A percentile compares a stretch with the other conserved stretches of the same genome.
These are phyloP conservation scores for Ochromonas danica DNA, from an alignment of 108 stramenopile species.

Conservation along the genomic window DNA sequence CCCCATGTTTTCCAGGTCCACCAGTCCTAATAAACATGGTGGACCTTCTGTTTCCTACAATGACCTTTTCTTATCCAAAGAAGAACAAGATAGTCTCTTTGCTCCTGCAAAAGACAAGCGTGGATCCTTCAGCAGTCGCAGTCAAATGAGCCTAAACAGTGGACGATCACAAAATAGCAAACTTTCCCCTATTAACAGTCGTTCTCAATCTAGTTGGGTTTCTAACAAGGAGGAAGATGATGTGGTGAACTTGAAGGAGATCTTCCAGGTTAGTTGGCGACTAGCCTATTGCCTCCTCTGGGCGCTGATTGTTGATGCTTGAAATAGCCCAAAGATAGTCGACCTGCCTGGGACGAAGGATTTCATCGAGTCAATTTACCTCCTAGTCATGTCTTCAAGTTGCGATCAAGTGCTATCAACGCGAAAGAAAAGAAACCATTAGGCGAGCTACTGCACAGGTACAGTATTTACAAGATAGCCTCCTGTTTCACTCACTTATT, in stretches of 20 bases:
- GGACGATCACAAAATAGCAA: no score
- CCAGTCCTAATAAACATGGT: no score
- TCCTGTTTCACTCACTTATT: background rate
- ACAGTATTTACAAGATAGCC: background rate
- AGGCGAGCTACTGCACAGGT: background rate
- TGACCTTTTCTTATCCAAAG: background rate
- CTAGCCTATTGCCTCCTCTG: background rate
- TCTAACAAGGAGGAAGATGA: background rate
- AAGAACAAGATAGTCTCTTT: conserved; percentile 11
- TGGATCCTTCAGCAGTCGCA: background rate
- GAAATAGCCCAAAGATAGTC: background rate
- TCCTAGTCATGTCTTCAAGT: background rate
- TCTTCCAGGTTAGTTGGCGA: background rate
- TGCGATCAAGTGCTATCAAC: background rate
- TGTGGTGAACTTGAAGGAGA: background rate
- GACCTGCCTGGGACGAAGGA: conserved; percentile 20
- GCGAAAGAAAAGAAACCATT: background rate
- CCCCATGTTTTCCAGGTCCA: no score
- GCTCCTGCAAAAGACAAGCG: background rate
- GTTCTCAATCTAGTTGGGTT: background rate
- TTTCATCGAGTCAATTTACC: background rate
- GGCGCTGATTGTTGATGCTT: background rate
- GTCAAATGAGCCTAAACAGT: no score
- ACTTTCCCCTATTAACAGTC: no score
- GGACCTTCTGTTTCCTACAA: background rate